Base-by-base conservation (phyloP, 805 yeast species). In the Hanseniaspora lindneri region DNA sequence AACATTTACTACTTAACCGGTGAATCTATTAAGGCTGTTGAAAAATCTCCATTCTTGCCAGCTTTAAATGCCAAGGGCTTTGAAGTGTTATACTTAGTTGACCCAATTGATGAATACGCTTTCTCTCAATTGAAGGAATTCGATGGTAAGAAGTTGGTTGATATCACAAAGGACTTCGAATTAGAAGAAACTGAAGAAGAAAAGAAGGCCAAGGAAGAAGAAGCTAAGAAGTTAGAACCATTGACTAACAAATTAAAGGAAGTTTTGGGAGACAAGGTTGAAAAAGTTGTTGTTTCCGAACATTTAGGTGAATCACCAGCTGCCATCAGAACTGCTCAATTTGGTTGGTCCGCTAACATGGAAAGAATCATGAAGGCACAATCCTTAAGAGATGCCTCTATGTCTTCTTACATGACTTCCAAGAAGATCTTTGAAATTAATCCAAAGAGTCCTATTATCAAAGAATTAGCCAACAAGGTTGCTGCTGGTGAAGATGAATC, bases 291-390 rank as follows among this genome's bases (percentile, higher is more conserved):
- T 66, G 96, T 92, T 57, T 87, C 97, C 57, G 94, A 89, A 75
- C 87, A 86, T 74, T 79, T 92, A 66, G 86, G 88, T 62, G 96
- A 88, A 66, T 88, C 97, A 52, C 99, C 99, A 70, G 98, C 98
- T 69, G 98, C 98, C 61, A 92, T 92, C 69, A 87, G 98, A 80
- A 92, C 98, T 60, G 97, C 96, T 60, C 97, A 92, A 76, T 92
- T 92, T 70, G 98, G 99, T 70, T 92, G 99, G 99, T 92, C 98
- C 59, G 99, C 99, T 65, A 92, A 92, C 79, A 92, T 92, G 98
- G 99, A 92, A 78, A 89, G 98, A 83, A 92, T 92, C 79, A 92
- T 92, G 99, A 92, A 92, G 79, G 98, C 98, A 54, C 99, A 92
- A 77, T 98, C 99, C 61, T 76, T 92, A 64, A 87, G 97, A 76